Base-by-base conservation (phyloP, 306 rosid species). In the Quercus robur region DNA sequence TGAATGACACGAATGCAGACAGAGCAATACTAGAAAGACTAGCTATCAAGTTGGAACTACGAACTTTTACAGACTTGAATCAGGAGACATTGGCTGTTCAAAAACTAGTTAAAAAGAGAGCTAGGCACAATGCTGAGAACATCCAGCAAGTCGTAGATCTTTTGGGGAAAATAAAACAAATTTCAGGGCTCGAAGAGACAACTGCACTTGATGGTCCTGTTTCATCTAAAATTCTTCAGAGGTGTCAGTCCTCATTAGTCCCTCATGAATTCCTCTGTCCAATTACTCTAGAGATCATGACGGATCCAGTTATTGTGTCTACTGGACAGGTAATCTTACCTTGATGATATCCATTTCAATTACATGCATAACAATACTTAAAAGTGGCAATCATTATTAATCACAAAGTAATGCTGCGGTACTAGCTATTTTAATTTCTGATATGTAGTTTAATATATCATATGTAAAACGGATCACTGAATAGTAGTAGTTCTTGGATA, bases 211-310 rank as follows among this genome's bases (percentile, higher is more conserved):
- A 86, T 75, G 92, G 84, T 77, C 91, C 90, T 62, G 81, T 81
- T 55, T 2, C 44, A 7, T 81, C 88, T 0, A 90, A 72, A 80
- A 78, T 52, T 81, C 86, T 92, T 46, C 82, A 52, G 71, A 87
- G 78, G 74, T 80, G 80, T 68, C 81, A 61, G 71, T 89, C 98
- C 80, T 78, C 86, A 82, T 74, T 87, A 71, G 92, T 94, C 62
- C 98, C 97, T 70, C 86, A 94, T 78, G 98, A 94, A 84, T 94
- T 94, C 69, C 92, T 92, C 33, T 94, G 98, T 68, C 97, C 98
- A 28, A 87, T 94, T 69, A 89, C 97, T 3, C 76, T 94, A 8
- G 98, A 94, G 84, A 88, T 94, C 84, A 94, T 94, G 98, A 82
- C 90, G 9, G 97, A 94, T 88, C 98, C 97, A 80, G 92, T 94